phyloP scores from a whole-genome alignment of 768 basidiomycete species.

The Bullera alba region DNA sequence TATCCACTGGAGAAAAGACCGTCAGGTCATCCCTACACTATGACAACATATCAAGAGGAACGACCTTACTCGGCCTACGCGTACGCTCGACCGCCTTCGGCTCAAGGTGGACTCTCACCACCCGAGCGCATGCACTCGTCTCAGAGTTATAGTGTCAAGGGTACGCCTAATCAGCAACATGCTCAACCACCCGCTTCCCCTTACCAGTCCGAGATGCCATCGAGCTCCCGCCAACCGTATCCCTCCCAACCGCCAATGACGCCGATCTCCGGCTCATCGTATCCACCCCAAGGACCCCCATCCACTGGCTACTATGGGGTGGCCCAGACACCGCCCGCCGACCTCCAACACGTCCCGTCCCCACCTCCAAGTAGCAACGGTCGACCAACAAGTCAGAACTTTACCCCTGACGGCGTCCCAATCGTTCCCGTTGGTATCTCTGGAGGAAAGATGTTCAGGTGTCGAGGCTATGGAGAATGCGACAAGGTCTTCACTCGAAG shows the following conservation, averaged over 20 bases:
- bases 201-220: not conserved
- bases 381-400: slow-evolving; percentile 18
- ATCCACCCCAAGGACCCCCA: slow-evolving; percentile 26
- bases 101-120: not conserved
- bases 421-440: slow-evolving; percentile 37
- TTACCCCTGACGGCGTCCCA: slow-evolving; percentile 35
- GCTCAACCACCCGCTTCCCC: not conserved
- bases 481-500: slow-evolving; percentile 92
- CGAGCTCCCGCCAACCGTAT: not conserved
- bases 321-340: slow-evolving; percentile 14
- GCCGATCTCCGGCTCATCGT: slow-evolving; percentile 19
- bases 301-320: slow-evolving; percentile 27
- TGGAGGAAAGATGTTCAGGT: slow-evolving; percentile 77
- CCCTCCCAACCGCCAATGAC: slow-evolving; percentile 26
- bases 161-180: no score
- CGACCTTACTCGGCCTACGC: not conserved
- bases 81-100: not conserved
- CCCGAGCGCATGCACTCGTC: not conserved
- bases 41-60: not conserved
- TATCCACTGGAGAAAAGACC: no score
- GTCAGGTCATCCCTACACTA: no score
- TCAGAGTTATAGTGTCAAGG: not conserved
- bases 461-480: slow-evolving; percentile 89
- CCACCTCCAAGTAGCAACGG: slow-evolving; percentile 32
- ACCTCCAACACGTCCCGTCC: slow-evolving; percentile 21